Evolutionary conservation across 805 yeast species (phyloP).

Genomic region (Saccharomycopsis fibuligera): DNA sequence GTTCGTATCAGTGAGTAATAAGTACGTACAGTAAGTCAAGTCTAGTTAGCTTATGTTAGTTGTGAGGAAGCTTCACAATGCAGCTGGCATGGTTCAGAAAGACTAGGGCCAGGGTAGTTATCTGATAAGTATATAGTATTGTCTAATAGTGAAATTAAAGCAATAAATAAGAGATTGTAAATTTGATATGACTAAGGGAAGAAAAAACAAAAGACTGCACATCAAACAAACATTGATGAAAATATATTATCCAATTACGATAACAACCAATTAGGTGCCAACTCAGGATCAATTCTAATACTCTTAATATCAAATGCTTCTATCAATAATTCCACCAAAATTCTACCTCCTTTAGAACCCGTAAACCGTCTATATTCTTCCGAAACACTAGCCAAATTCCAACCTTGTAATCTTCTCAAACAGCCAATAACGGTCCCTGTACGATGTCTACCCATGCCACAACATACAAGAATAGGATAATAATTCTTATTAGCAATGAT

Average conservation of each 20-base stretch:
- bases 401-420: constrained; percentile 84
- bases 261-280: constrained; percentile 43
- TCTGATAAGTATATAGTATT: no score
- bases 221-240: no score
- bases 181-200: no score
- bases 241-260: neutral
- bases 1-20: no score
- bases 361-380: constrained; percentile 94
- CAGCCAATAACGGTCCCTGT: constrained; percentile 98
- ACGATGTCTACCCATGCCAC: constrained; percentile 98
- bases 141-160: no score
- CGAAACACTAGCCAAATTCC: constrained; percentile 90
- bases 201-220: no score
- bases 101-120: no score
- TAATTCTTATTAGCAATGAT: constrained; percentile 65
- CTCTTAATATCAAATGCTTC: constrained; percentile 56
- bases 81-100: no score
- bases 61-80: no score
- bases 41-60: no score
- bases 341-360: constrained; percentile 88
- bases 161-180: no score
- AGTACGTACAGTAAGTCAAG: no score
- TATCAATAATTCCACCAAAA: constrained; percentile 81
- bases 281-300: constrained; percentile 35
- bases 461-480: constrained; percentile 85